Evolutionary conservation across 257 asterid species (phyloP), one percentile per base, ranked within the genome.

Genomic region (Perilla frutescens): DNA sequence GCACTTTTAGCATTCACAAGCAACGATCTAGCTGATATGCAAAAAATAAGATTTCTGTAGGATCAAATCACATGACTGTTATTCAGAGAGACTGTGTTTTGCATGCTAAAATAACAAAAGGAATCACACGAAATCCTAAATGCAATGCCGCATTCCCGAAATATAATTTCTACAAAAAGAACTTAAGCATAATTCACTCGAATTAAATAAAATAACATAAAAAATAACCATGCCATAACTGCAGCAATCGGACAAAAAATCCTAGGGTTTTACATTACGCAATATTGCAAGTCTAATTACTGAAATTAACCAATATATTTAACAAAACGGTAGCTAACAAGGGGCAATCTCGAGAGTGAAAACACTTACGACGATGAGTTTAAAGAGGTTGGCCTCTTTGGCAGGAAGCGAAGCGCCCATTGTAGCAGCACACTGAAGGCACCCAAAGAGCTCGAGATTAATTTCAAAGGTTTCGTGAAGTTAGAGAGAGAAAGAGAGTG

Each of bases 391-490:
- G 77, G 96, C 92, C 91, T 95, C 99, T 84, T 88, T 95, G 14
- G 98, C 84, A 83, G 99, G 99, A 80, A 95, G 98, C 70, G 98
- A 82, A 70, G 89, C 87, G 55, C 99, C 99, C 98, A 94, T 94
- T 81, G 76, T 63, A 45, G 77, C 78, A 15, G 70, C 32, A 76
- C 61, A 70, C 20, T 50, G 78, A 58, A 62, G 26, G 69, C 57
- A 49, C 37, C 47, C 70, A 55, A 53, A 44, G 40, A 68, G 73
- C 36, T n/a, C 39, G 54, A 6, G 77, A 74, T 56, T 56, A 29
- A 72, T 66, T 67, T 9, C 5, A 53, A 66, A 59, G 60, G 76
- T 60, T 55, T 13, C 32, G 58, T 9, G 73, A 47, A 76, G 72
- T 72, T 65, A 3, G 78, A 72, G 34, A 68, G 64, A 67, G 67